These are phyloP conservation scores for Paracoccidioides brasiliensis DNA, from an alignment of 2,329 filamentous ascomycete species.

Conservation along the genomic window DNA sequence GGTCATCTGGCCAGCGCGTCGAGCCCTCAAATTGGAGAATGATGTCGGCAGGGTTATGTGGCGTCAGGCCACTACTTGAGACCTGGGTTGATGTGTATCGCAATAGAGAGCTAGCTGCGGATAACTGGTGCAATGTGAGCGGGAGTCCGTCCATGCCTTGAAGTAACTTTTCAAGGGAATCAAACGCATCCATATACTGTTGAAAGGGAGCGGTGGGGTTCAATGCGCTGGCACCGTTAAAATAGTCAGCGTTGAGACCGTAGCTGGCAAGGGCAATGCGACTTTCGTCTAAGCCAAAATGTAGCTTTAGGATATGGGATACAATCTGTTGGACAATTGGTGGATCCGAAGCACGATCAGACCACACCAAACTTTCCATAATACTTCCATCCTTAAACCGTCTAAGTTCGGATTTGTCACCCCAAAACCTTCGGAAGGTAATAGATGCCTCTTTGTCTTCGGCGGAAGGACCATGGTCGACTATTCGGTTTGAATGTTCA, in stretches of 20 bases:
- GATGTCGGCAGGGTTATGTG: conserved; percentile 52
- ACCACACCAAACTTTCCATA: conserved; percentile 82
- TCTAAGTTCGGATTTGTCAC: conserved; percentile 78
- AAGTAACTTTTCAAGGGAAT: conserved; percentile 61
- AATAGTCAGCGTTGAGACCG: conserved; percentile 33
- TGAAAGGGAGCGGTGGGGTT: conserved; percentile 44
- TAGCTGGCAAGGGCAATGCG: conserved; percentile 41
- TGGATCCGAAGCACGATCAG: conserved; percentile 43
- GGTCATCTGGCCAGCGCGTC: conserved; percentile 81
- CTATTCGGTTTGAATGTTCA: conserved; percentile 56
- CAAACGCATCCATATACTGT: conserved; percentile 55
- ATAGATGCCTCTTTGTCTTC: conserved; percentile 75
- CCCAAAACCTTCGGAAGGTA: conserved; percentile 84
- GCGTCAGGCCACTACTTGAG: conserved; percentile 14
- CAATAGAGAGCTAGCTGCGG: conserved; percentile 56
- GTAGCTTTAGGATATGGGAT: conserved; percentile 54
- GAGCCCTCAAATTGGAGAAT: conserved; percentile 89
- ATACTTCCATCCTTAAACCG: conserved; percentile 95
- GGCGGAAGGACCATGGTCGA: conserved; percentile 78
- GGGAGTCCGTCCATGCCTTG: conserved; percentile 70
- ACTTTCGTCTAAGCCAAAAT: conserved; percentile 47
- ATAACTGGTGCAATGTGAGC: conserved; percentile 70
- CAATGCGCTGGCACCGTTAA: conserved; percentile 18
- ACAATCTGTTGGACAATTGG: conserved; percentile 71
- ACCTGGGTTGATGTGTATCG: conserved; percentile 49